Percentiles rank a stretch among this genome's conserved stretches.
These are phyloP conservation scores for Acer yangbiense DNA, from an alignment of 345 rosid species.

Conservation along the genomic window DNA sequence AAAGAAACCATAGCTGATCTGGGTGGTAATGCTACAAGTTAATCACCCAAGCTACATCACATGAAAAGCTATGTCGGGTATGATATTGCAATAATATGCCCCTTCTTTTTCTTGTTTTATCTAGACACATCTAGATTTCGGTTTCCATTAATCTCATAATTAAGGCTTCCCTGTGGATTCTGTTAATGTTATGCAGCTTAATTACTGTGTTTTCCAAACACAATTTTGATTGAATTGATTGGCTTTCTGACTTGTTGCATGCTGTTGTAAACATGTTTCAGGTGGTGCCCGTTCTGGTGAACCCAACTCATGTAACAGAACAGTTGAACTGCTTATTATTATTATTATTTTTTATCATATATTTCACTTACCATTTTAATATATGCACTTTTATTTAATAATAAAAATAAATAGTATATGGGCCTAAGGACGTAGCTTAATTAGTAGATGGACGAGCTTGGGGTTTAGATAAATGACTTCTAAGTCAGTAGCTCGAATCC, in stretches of 20 bases:
- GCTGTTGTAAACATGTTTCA: constrained; percentile 21
- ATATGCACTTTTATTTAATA: neutral
- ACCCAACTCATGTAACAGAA: neutral
- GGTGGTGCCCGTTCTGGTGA: constrained; percentile 99
- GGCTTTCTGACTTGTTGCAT: neutral
- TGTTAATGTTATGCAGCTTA: too few species aligned
- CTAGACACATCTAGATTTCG: too few species aligned
- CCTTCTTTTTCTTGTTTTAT: neutral
- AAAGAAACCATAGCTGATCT: too few species aligned
- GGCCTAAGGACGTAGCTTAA: too few species aligned
- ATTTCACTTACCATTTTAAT: neutral
- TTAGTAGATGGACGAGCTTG: too few species aligned
- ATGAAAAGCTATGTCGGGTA: constrained; percentile 97
- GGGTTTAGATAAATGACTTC: too few species aligned
- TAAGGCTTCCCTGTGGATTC: too few species aligned
- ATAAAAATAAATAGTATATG: neutral
- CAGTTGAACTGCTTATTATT: neutral
- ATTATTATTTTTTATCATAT: neutral
- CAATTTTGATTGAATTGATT: neutral
- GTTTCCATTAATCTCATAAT: too few species aligned
- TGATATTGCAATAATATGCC: too few species aligned
- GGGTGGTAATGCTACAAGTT: too few species aligned
- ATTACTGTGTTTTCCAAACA: neutral
- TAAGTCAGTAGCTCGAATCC: too few species aligned
- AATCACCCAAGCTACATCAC: constrained; percentile 81